A percentile compares a stretch with the other conserved stretches of the same genome.
Conservation (phyloP, 352 stramenopile genomes). For the Phytophthora constricta region DNA sequence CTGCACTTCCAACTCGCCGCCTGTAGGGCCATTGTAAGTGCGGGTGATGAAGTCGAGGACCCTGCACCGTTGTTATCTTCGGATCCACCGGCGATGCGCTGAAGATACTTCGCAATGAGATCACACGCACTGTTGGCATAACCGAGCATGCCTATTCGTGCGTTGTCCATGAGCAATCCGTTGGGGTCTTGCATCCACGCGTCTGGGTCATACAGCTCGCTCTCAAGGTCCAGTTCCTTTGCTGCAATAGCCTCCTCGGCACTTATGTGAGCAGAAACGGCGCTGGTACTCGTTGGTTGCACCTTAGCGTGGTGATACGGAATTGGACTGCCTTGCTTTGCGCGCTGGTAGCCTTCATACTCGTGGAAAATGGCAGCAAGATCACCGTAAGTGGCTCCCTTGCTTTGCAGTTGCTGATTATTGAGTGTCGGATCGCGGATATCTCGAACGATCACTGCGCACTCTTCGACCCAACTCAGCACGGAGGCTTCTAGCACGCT, state of each 20-base stretch:
- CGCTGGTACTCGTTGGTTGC: constrained; percentile 12
- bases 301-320: constrained; percentile 64
- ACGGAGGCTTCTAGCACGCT: constrained; percentile 70
- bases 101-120: constrained; percentile 67
- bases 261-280: constrained; percentile 16
- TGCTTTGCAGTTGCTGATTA: constrained; percentile 57
- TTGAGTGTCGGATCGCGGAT: constrained; percentile 83
- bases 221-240: constrained; percentile 71
- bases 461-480: constrained; percentile 78
- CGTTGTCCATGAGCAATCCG: constrained; percentile 76
- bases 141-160: constrained; percentile 75
- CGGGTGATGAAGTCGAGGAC: constrained; percentile 34
- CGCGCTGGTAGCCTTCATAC: constrained; percentile 69
- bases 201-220: constrained; percentile 63
- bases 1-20: constrained; percentile 75
- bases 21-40: constrained; percentile 51
- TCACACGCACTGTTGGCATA: constrained; percentile 84
- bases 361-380: constrained; percentile 66
- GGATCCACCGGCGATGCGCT: constrained; percentile 31
- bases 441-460: constrained; percentile 69
- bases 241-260: constrained; percentile 52
- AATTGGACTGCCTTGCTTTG: constrained; percentile 60
- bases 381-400: constrained; percentile 62
- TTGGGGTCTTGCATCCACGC: constrained; percentile 54
- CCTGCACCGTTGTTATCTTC: constrained; percentile 16